Evolutionary conservation across 768 basidiomycete species (phyloP).

Genomic region (Pleurotus ostreatus): DNA sequence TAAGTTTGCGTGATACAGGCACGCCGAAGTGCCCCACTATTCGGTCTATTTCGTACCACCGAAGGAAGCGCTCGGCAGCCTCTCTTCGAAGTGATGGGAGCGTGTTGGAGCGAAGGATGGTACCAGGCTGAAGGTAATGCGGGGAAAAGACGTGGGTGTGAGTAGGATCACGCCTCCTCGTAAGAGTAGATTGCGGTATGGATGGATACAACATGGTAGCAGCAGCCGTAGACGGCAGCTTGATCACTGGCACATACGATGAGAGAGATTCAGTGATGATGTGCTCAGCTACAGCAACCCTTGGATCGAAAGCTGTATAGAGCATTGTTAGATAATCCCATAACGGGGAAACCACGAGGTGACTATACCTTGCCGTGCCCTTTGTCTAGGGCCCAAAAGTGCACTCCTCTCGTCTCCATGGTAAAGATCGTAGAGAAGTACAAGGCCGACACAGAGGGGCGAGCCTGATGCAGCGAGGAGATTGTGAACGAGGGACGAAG

Average conservation of each 20-base stretch:
- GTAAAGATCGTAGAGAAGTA: conserved; percentile 3
- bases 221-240: not conserved
- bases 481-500: conserved; percentile 5
- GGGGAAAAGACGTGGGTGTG: conserved; percentile 1
- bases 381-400: not conserved
- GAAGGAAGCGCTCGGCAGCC: conserved; percentile 65
- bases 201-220: conserved; percentile 1
- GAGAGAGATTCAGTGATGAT: conserved; percentile 5
- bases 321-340: not conserved
- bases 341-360: not conserved
- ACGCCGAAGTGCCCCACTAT: conserved; percentile 33
- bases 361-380: conserved; percentile 2
- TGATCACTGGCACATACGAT: conserved; percentile 1
- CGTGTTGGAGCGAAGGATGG: conserved; percentile 36
- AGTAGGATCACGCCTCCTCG: not conserved
- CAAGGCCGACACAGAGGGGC: not conserved
- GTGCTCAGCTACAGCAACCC: conserved; percentile 3
- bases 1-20: conserved; percentile 1
- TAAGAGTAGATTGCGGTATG: not conserved
- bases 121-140: conserved; percentile 1
- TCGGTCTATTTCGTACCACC: conserved; percentile 68
- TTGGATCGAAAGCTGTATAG: conserved; percentile 2
- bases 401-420: not conserved
- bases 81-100: conserved; percentile 54
- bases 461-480: conserved; percentile 2